phyloP scores from a whole-genome alignment of 352 stramenopile species.

The Phytopythium chamaehyphon region DNA sequence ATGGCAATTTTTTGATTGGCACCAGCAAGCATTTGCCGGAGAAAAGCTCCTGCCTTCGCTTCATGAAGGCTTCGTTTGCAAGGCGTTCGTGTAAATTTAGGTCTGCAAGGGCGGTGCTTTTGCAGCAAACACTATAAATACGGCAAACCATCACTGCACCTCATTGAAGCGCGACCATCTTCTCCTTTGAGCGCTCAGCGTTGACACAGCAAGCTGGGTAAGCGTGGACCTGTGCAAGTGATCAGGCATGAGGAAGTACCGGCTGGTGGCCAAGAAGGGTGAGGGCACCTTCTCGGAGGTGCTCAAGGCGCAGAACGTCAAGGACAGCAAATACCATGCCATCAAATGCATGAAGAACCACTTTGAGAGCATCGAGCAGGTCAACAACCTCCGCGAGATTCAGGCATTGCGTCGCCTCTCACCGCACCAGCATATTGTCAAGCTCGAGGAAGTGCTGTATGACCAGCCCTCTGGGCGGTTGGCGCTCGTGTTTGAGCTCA shows the following conservation, averaged over 20 bases:
- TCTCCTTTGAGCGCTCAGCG: neutral
- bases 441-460: constrained; percentile 95
- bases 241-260: constrained; percentile 88
- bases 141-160: too few species aligned
- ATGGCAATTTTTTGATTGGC: too few species aligned
- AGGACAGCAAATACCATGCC: constrained; percentile 93
- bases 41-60: too few species aligned
- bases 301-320: constrained; percentile 91
- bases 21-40: too few species aligned
- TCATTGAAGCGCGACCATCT: too few species aligned
- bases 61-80: too few species aligned
- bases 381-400: constrained; percentile 96
- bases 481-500: constrained; percentile 95
- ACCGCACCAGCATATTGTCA: constrained; percentile 94
- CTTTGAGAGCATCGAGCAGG: constrained; percentile 95
- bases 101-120: too few species aligned
- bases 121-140: too few species aligned
- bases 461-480: constrained; percentile 88
- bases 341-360: constrained; percentile 99
- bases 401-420: constrained; percentile 91
- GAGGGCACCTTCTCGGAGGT: constrained; percentile 96
- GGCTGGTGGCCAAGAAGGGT: constrained; percentile 93
- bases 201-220: too few species aligned
- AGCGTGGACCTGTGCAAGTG: too few species aligned
- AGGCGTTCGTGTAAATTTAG: too few species aligned